Percentiles rank a stretch among this genome's conserved stretches.
These are phyloP conservation scores for Vigna reflexopilosa DNA, from an alignment of 306 rosid species.

Conservation along the genomic window DNA sequence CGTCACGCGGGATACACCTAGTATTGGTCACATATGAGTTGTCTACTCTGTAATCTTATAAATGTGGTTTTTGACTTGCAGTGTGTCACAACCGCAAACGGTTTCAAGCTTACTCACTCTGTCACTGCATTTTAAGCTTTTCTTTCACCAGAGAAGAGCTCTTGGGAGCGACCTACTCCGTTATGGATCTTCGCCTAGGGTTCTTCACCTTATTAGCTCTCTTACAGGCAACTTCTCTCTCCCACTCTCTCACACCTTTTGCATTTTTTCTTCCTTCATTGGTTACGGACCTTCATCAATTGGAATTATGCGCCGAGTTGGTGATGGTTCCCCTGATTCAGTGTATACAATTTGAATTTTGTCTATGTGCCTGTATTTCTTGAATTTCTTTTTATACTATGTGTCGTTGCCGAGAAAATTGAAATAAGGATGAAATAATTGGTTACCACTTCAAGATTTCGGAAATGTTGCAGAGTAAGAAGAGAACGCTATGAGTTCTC, in stretches of 20 bases:
- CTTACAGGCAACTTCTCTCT: slow-evolving; percentile 64
- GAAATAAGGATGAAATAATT: background rate
- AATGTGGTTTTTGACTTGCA: slow-evolving; percentile 36
- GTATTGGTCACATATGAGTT: background rate
- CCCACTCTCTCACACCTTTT: slow-evolving; percentile 26
- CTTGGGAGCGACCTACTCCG: background rate
- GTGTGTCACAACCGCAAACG: slow-evolving; percentile 44
- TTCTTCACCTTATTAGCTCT: slow-evolving; percentile 47
- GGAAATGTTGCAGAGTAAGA: background rate
- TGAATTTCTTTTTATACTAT: background rate
- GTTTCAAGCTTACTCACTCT: background rate
- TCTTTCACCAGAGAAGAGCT: background rate
- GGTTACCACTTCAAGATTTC: background rate
- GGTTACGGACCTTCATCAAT: background rate
- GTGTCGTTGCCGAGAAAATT: background rate
- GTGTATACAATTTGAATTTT: background rate
- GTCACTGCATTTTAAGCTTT: background rate
- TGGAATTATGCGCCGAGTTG: background rate
- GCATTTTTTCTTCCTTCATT: slow-evolving; percentile 6
- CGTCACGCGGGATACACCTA: background rate
- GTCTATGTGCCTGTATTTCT: background rate
- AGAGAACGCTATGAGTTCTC: background rate
- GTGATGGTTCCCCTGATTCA: background rate
- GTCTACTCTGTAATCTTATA: slow-evolving; percentile 44
- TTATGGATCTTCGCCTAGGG: slow-evolving; percentile 62